A percentile compares a stretch with the other conserved stretches of the same genome.
These are phyloP conservation scores for Pisolithus tinctorius DNA, from an alignment of 768 basidiomycete species.

Conservation along the genomic window DNA sequence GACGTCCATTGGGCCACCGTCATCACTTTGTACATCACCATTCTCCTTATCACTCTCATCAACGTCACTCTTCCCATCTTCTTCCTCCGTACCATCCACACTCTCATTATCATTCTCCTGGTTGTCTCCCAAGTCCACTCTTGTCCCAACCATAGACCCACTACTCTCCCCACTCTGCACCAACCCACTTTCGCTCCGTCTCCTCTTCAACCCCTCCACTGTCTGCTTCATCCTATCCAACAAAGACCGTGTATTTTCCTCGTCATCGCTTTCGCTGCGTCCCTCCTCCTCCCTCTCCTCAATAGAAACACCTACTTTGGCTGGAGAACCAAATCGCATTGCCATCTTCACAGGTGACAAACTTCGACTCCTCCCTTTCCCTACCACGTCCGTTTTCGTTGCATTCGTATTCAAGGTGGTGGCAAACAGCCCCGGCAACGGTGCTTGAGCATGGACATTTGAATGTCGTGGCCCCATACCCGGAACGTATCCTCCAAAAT, in stretches of 20 bases:
- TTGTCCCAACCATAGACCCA: slow-evolving; percentile 37
- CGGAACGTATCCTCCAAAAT: slow-evolving; percentile 48
- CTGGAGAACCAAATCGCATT: background rate
- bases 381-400: no score
- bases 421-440: background rate
- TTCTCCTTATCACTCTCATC: slow-evolving; percentile 10
- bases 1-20: background rate
- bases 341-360: slow-evolving; percentile 4
- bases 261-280: slow-evolving; percentile 20
- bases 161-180: slow-evolving; percentile 25
- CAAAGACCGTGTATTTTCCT: slow-evolving; percentile 28
- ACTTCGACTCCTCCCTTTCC: background rate
- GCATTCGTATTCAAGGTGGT: no score
- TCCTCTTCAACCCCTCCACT: slow-evolving; percentile 30
- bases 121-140: slow-evolving; percentile 37
- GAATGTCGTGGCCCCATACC: slow-evolving; percentile 33
- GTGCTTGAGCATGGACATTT: slow-evolving; percentile 14
- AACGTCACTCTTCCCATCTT: background rate
- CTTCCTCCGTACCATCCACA: background rate
- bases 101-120: slow-evolving; percentile 10
- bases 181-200: slow-evolving; percentile 14
- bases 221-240: slow-evolving; percentile 33
- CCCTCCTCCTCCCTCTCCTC: slow-evolving; percentile 1
- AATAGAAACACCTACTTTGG: slow-evolving; percentile 7
- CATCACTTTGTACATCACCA: slow-evolving; percentile 2